Evolutionary conservation across 78 protist species (phyloP).

Genomic region (Bodo saltans): DNA sequence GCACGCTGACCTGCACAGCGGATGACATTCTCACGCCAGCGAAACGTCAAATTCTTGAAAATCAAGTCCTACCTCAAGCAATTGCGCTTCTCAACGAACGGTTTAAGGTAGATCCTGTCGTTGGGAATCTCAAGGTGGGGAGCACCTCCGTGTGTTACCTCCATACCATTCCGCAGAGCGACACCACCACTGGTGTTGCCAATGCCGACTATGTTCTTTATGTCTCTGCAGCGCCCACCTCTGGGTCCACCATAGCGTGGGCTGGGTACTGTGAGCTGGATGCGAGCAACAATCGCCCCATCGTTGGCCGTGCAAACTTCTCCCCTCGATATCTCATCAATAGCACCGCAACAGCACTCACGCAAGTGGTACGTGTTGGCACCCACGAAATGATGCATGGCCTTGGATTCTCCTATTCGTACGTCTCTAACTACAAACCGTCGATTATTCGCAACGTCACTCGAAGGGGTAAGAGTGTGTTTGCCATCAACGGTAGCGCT

Average conservation of each 20-base stretch:
- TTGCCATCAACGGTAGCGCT: background rate
- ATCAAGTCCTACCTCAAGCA: too few relatives aligned
- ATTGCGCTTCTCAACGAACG: too few relatives aligned
- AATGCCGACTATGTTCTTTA: background rate
- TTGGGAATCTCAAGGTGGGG: background rate
- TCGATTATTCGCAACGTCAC: background rate
- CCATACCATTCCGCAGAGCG: background rate
- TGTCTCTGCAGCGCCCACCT: background rate
- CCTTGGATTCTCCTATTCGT: background rate
- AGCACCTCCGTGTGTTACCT: background rate
- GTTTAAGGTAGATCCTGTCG: background rate
- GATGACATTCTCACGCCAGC: too few relatives aligned
- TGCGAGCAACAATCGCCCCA: background rate
- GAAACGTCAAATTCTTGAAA: too few relatives aligned
- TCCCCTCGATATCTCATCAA: background rate
- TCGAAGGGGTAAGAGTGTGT: background rate
- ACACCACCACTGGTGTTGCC: background rate
- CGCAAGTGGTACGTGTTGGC: background rate
- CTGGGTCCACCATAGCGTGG: background rate
- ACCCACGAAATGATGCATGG: background rate
- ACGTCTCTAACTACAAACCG: background rate
- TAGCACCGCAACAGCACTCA: background rate
- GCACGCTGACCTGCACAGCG: too few relatives aligned
- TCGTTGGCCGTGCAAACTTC: background rate
- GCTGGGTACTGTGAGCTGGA: background rate